Base-by-base conservation (phyloP, 805 yeast genomes). In the Lachancea quebecensis region DNA sequence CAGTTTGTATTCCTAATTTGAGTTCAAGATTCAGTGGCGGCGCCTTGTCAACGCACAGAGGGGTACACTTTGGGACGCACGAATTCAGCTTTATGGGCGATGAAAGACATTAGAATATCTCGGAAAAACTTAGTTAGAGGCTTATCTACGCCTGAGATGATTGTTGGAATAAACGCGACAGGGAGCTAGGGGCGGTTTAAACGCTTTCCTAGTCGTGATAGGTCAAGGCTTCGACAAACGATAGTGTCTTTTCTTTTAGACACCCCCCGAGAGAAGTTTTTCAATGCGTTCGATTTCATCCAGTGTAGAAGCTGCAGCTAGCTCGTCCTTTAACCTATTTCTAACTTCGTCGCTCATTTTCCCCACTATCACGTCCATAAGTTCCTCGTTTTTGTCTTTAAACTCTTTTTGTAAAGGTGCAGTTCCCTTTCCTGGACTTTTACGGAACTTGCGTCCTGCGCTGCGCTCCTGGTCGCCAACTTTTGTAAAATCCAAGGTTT, bases 241-340 rank as follows among this genome's bases (percentile, higher is more conserved):
- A 30, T 30, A 9, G 5, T 14, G 10, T 3, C 10, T 21, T 8
- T 18, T n/a, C 8, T 9, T 4, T 45, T 44, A 56, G 27, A 60
- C 48, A 17, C 58, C 61, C 15, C 68, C 66, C 51, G 68, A 52
- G 38, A 84, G 65, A 16, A 77, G 69, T 25, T 64, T 67, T 59
- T 87, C 95, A 18, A 89, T 75, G 41, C 77, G 67, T 47, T 81
- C 85, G 6, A 89, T 85, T 50, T 90, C 96, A 5, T 75, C 85
- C 46, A 90, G 59, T 42, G 81, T 78, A 3, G 79, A 72, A 1
- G 96, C 95, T 29, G 65, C 68, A 42, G 72, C 70, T 45, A 90
- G 67, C 50, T 78, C 73, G 35, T 68, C 58, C 50, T 80, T 71
- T 40, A 90, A 63, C 38, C 66, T 64, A 11, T 63, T 61, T 46